Evolutionary conservation across 1,284 basidiomycete genomes (phyloP).

Genomic region (Calocybe gambosa): DNA sequence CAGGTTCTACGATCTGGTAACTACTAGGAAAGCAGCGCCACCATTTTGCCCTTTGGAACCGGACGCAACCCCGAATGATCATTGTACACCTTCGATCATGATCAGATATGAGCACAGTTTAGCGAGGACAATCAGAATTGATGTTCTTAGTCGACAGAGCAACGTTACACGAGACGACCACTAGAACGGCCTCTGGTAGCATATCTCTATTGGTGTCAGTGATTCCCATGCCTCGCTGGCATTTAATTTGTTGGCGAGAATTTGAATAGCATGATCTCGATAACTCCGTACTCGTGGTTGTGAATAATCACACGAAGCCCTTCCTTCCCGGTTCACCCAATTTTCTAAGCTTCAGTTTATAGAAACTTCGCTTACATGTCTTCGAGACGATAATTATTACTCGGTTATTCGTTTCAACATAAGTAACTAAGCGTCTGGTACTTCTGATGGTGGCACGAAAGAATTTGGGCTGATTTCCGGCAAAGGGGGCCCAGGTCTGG

Average conservation of each 20-base stretch:
- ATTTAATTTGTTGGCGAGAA: neutral
- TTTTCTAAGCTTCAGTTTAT: too few species aligned
- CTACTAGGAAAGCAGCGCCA: neutral
- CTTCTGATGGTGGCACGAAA: neutral
- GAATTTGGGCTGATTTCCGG: slow-evolving; percentile 5
- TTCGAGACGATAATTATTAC: too few species aligned
- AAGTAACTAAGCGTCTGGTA: neutral
- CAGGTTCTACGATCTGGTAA: neutral
- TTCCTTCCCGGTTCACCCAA: too few species aligned
- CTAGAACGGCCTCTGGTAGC: too few species aligned
- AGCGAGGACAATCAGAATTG: neutral
- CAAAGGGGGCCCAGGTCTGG: slow-evolving; percentile 3
- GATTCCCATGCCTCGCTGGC: neutral
- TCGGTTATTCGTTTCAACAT: too few species aligned
- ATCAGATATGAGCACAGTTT: neutral
- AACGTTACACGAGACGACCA: neutral
- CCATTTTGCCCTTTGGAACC: neutral
- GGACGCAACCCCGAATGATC: neutral
- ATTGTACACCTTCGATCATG: neutral
- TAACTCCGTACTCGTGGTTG: neutral
- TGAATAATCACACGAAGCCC: neutral
- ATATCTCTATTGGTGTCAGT: too few species aligned
- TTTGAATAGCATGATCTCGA: neutral
- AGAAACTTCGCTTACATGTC: too few species aligned
- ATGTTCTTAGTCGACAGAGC: neutral